Evolutionary conservation across 1,284 basidiomycete species (phyloP).

Genomic region (Tilletia walkeri): DNA sequence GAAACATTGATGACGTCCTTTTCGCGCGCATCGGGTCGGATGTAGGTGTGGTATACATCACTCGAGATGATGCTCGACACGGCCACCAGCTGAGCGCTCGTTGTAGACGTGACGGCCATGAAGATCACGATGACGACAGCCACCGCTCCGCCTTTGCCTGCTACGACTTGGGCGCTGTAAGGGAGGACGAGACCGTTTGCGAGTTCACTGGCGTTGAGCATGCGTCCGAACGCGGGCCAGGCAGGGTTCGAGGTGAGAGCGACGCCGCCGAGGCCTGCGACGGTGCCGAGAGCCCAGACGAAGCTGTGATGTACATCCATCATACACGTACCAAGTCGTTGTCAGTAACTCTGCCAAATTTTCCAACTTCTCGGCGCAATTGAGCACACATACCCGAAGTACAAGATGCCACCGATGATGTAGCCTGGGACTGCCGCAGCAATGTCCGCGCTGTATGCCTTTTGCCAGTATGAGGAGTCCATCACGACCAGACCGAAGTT

Average conservation of each 20-base stretch:
- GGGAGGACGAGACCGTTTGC: slow-evolving; percentile 38
- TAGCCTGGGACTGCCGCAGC: slow-evolving; percentile 48
- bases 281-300: slow-evolving; percentile 38
- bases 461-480: slow-evolving; percentile 48
- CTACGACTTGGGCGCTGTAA: slow-evolving; percentile 39
- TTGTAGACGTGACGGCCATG: slow-evolving; percentile 45
- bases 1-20: slow-evolving; percentile 37
- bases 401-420: slow-evolving; percentile 45
- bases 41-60: slow-evolving; percentile 47
- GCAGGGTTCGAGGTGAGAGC: slow-evolving; percentile 31
- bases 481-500: slow-evolving; percentile 49
- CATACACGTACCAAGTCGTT: neutral
- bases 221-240: slow-evolving; percentile 42
- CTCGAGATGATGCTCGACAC: slow-evolving; percentile 41
- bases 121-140: slow-evolving; percentile 48
- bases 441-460: slow-evolving; percentile 42
- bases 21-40: slow-evolving; percentile 34
- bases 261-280: slow-evolving; percentile 38
- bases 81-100: slow-evolving; percentile 45
- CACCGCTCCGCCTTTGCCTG: slow-evolving; percentile 45
- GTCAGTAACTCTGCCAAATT: neutral
- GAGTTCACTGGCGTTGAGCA: slow-evolving; percentile 30
- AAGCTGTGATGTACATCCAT: slow-evolving; percentile 27
- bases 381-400: slow-evolving; percentile 29
- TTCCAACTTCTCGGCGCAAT: slow-evolving; percentile 13